These are phyloP conservation scores for Phytophthora constricta DNA, from an alignment of 352 stramenopile species.

Conservation along the genomic window DNA sequence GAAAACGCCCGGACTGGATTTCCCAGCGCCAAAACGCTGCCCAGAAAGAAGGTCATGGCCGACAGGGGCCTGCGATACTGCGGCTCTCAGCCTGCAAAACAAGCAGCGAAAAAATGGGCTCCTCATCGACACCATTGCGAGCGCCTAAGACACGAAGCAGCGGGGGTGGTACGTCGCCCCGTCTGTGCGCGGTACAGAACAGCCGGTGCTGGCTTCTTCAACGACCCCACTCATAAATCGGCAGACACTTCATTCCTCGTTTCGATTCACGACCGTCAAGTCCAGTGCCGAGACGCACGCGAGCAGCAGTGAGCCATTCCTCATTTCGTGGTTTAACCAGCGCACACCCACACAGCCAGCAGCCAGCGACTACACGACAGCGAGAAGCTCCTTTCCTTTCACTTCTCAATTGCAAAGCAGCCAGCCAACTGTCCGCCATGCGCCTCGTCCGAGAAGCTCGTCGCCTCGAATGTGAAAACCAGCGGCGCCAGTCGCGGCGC, in stretches of 20 bases:
- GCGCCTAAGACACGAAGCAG: not conserved
- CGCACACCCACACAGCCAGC: not conserved
- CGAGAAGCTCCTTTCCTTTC: not conserved
- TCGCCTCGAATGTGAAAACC: constrained; percentile 42
- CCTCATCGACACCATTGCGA: too few relatives aligned
- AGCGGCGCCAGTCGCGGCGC: constrained; percentile 35
- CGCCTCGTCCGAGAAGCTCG: constrained; percentile 40
- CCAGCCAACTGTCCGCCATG: too few relatives aligned
- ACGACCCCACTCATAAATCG: not conserved
- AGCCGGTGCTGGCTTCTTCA: not conserved
- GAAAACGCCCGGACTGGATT: too few relatives aligned
- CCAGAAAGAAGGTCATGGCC: too few relatives aligned
- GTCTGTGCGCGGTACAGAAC: not conserved
- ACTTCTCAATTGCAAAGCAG: too few relatives aligned
- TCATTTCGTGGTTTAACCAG: not conserved
- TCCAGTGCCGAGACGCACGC: too few relatives aligned
- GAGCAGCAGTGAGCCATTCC: not conserved
- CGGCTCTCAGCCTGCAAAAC: too few relatives aligned
- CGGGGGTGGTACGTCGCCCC: not conserved
- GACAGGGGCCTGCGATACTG: too few relatives aligned
- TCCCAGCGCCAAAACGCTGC: too few relatives aligned
- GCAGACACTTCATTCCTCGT: not conserved
- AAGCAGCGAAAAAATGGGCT: too few relatives aligned
- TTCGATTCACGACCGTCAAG: not conserved
- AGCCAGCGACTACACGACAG: not conserved